Percentiles rank a stretch among this genome's conserved stretches.
Conservation (phyloP, 208 protist genomes). For the Leishmania gerbilli region DNA sequence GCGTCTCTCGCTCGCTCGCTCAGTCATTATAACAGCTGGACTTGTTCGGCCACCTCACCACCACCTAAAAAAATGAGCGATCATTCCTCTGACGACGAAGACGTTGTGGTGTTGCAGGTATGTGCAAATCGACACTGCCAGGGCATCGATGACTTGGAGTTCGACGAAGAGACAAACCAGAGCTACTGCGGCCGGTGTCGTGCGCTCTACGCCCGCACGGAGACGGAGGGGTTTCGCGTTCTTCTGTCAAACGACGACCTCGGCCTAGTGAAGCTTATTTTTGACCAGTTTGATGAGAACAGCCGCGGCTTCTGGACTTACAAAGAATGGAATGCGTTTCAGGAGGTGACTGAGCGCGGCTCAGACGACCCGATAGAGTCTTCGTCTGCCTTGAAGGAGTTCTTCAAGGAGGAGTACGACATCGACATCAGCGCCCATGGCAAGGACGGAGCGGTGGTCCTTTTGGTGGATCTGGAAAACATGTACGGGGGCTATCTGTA, state of each 20-base stretch:
- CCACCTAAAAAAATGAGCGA: conserved; percentile 19
- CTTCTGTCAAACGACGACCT: conserved; percentile 64
- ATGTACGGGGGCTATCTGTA: conserved; percentile 88
- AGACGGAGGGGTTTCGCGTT: conserved; percentile 71
- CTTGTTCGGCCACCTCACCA: background rate
- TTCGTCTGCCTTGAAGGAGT: conserved; percentile 35
- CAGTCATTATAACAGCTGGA: background rate
- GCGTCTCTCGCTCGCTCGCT: background rate
- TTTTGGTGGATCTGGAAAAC: conserved; percentile 59
- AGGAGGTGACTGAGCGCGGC: conserved; percentile 40
- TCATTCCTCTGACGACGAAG: conserved; percentile 68
- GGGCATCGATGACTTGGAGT: conserved; percentile 76
- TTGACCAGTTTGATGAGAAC: conserved; percentile 55
- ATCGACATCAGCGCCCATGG: conserved; percentile 32
- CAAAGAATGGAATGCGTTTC: conserved; percentile 69
- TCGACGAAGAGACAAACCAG: conserved; percentile 69
- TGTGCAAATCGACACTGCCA: conserved; percentile 73
- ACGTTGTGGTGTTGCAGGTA: conserved; percentile 79
- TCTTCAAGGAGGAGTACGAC: conserved; percentile 84
- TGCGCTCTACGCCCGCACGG: conserved; percentile 56
- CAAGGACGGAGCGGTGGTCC: conserved; percentile 42
- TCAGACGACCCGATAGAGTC: conserved; percentile 36
- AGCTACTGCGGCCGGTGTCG: conserved; percentile 80
- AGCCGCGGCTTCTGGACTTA: conserved; percentile 64
- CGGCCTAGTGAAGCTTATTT: conserved; percentile 60